Base-by-base conservation (phyloP, 2,329 filamentous ascomycete species). In the Seiridium unicorne region DNA sequence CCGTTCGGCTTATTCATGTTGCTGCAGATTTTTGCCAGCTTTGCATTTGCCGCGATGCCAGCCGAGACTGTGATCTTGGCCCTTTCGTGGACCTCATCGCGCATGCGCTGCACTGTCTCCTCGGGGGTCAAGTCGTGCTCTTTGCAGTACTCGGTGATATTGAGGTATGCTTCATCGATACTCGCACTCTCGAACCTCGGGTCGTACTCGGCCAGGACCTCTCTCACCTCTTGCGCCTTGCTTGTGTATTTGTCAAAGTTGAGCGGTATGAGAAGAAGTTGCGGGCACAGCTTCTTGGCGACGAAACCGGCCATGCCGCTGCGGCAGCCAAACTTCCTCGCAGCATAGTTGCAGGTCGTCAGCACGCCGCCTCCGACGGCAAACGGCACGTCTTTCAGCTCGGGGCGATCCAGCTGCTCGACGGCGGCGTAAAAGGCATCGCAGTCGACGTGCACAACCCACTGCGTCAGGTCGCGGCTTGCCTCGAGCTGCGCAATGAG, bases 391-490 rank as follows among this genome's bases (percentile, higher is more conserved):
- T 93, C 81, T 61, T 90, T 91, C 51, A 99, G 82, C 71, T 97
- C 93, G 0, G 94, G 95, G 1, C 89, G 84, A 68, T 92, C 89
- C 3, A 93, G 82, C 66, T 89, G 91, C 73, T 98, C 95, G 0
- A 98, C 95, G 0, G 95, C 92, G 0, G 95, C 95, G 70, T 95
- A 99, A 75, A 99, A 99, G 13, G 95, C 95, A 78, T 99, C 95
- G 75, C 95, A 98, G 73, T 99, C 95, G 53, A 98, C 85, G 72
- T 99, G 95, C 1, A 98, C 89, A 32, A 98, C 86, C 60, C 86
- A 81, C 72, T 98, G 95, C 0, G 88, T 89, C 42, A 99, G 79
- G 70, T 98, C 93, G 51, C 95, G 84, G 1, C 84, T 82, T 6
- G 87, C 72, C 70, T 99, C 95, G 26, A 97, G 83, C 67, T 94